phyloP scores from a whole-genome alignment of 768 basidiomycete species.

The Serendipita vermifera region DNA sequence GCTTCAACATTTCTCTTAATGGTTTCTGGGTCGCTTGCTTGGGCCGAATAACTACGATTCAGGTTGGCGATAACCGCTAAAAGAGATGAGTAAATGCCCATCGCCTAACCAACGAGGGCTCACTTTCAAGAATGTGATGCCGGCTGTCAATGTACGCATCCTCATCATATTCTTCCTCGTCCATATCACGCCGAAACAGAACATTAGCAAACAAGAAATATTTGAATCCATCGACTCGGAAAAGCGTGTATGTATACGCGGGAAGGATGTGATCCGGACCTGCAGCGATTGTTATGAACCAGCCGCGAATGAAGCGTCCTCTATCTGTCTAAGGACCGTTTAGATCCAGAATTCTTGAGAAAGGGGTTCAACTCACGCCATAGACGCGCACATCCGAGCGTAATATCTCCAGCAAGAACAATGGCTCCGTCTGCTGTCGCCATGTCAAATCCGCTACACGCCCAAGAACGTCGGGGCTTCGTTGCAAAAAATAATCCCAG shows the following conservation, averaged over 20 bases:
- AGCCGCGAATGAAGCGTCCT: background rate
- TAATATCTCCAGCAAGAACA: background rate
- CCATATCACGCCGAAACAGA: background rate
- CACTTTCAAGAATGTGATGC: background rate
- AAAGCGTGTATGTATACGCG: background rate
- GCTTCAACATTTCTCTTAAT: background rate
- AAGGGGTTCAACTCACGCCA: too few relatives aligned
- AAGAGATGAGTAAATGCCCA: too few relatives aligned
- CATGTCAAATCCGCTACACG: background rate
- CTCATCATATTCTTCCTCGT: background rate
- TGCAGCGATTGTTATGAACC: background rate
- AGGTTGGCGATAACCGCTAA: too few relatives aligned
- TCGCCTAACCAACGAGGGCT: too few relatives aligned
- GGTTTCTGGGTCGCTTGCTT: too few relatives aligned
- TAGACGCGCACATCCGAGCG: too few relatives aligned
- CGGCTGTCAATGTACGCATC: background rate
- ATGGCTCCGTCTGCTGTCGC: background rate
- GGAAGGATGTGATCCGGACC: background rate
- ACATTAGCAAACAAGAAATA: background rate
- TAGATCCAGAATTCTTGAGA: background rate
- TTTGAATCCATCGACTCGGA: background rate
- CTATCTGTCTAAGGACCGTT: background rate
- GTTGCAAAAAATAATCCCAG: constrained; percentile 5
- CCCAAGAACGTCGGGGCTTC: background rate
- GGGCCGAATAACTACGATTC: too few relatives aligned